Base-by-base conservation (phyloP, 805 yeast species). In the Teunomyces funiuensis region DNA sequence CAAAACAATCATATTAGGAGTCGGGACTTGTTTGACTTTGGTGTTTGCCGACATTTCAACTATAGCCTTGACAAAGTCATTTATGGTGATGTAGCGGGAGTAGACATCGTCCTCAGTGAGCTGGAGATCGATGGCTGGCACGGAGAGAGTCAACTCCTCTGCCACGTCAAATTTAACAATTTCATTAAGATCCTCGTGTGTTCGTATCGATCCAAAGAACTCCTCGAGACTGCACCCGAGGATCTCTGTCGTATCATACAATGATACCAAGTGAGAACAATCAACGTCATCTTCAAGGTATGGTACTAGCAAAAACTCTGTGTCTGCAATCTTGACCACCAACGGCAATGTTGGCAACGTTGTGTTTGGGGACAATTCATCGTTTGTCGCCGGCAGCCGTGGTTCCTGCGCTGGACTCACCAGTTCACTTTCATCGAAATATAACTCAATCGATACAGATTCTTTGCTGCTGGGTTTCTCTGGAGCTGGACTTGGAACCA, bases 81-180 rank as follows among this genome's bases (percentile, higher is more conserved):
- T 46, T 10, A 66, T 42, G 2, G 52, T 48, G 13, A 60, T 44
- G 15, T 58, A 57, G 15, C 52, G 44, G 3, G 63, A 42, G 42
- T 62, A 58, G 3, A 55, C 47, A 37, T 61, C 55, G 44, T 64
- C 68, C 40, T 67, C 70, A 2, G 66, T 45, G n/a, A 67, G 50
- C n/a, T 40, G 36, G 18, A 65, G 47, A 6, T 47, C 50, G 22
- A 67, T 44, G 42, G 65, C 65, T 2, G 66, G 63, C 8, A 65
- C 41, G 6, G 44, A 47, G 11, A 66, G 45, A 4, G 49, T 50
- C 29, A 64, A 44, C 33, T 66, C 71, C 13, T 65, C 60, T 13
- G 50, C 50, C 6, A 47, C 45, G 11, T 54, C 45, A 29, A 61
- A 56, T 10, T 50, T 43, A 28, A 54, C 53, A 6, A 61, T 46